Conservation (phyloP, 192 early-diverging fungal species). For the Mortierella alpina region DNA sequence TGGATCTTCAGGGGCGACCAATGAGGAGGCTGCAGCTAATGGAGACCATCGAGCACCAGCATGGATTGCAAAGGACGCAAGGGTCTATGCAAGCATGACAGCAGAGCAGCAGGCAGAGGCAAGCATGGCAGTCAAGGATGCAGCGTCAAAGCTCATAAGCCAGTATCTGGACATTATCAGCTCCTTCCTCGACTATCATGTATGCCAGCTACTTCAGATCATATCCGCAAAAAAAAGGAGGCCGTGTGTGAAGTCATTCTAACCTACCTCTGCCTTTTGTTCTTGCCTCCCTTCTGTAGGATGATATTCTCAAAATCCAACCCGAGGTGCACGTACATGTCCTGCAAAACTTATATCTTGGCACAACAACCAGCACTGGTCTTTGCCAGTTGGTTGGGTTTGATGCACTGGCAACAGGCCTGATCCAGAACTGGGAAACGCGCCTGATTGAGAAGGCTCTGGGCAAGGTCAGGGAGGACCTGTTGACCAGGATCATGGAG, state of each 20-base stretch:
- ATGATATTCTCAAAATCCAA: conserved; percentile 27
- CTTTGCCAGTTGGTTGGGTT: conserved; percentile 38
- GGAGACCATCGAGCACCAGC: conserved; percentile 8
- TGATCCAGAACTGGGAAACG: conserved; percentile 48
- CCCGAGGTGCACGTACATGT: conserved; percentile 46
- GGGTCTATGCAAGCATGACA: conserved; percentile 27
- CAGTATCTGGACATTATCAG: conserved; percentile 59
- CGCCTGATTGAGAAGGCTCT: conserved; percentile 22
- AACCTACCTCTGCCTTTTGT: conserved; percentile 1
- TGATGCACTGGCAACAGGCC: conserved; percentile 28
- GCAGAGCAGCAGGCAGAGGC: conserved; percentile 45
- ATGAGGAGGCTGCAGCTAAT: background rate
- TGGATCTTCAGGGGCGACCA: background rate
- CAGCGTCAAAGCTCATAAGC: conserved; percentile 51
- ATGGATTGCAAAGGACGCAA: conserved; percentile 41
- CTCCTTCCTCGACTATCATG: conserved; percentile 61
- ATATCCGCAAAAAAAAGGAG: too few relatives aligned
- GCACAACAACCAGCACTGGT: conserved; percentile 13
- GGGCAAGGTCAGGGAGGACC: conserved; percentile 15
- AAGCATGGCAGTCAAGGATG: conserved; percentile 41
- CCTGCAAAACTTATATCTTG: conserved; percentile 35
- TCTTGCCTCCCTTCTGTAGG: conserved; percentile 5
- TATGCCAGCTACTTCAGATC: conserved; percentile 21
- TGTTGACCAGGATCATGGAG: conserved; percentile 19
- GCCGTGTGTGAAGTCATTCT: too few relatives aligned